Percentiles rank a stretch among this genome's conserved stretches.
Evolutionary conservation across 345 rosid species (phyloP).

Genomic region (Noccaea caerulescens): DNA sequence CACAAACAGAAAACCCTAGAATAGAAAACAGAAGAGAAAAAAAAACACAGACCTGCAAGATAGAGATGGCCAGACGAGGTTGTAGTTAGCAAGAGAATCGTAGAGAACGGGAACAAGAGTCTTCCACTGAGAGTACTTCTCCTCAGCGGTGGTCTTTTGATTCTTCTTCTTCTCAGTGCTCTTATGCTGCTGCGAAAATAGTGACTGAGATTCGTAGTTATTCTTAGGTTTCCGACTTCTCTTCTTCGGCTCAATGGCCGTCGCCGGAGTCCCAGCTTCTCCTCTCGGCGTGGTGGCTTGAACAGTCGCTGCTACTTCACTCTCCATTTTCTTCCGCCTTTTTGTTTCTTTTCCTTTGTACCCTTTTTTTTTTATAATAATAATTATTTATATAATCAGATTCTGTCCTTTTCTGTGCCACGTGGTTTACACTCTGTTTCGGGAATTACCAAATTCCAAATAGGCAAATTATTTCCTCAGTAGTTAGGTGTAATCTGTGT

Average conservation of each 20-base stretch:
- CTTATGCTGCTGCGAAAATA: constrained; percentile 37
- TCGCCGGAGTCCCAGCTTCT: constrained; percentile 18
- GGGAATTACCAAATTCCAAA: too few relatives aligned
- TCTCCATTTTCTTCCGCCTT: constrained; percentile 21
- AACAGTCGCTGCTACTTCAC: constrained; percentile 31
- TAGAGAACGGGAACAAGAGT: constrained; percentile 87
- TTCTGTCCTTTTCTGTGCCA: constrained; percentile 13
- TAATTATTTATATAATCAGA: constrained; percentile 3
- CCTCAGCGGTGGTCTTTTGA: constrained; percentile 63
- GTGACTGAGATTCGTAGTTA: constrained; percentile 54
- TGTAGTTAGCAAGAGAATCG: constrained; percentile 87
- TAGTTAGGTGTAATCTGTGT: too few relatives aligned
- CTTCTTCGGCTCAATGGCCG: constrained; percentile 55
- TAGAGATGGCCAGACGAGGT: constrained; percentile 96
- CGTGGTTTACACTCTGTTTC: neutral
- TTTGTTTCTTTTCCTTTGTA: neutral
- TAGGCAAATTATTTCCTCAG: too few relatives aligned
- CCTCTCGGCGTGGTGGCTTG: constrained; percentile 20
- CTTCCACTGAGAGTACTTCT: constrained; percentile 86
- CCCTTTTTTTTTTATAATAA: neutral
- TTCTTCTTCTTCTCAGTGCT: constrained; percentile 4
- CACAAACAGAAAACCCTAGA: constrained; percentile 40
- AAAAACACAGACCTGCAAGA: constrained; percentile 68
- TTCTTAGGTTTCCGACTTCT: constrained; percentile 69
- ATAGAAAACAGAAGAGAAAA: neutral